These are phyloP conservation scores for Alternaria sp. DNA, from an alignment of 2,329 filamentous ascomycete species.

Conservation along the genomic window DNA sequence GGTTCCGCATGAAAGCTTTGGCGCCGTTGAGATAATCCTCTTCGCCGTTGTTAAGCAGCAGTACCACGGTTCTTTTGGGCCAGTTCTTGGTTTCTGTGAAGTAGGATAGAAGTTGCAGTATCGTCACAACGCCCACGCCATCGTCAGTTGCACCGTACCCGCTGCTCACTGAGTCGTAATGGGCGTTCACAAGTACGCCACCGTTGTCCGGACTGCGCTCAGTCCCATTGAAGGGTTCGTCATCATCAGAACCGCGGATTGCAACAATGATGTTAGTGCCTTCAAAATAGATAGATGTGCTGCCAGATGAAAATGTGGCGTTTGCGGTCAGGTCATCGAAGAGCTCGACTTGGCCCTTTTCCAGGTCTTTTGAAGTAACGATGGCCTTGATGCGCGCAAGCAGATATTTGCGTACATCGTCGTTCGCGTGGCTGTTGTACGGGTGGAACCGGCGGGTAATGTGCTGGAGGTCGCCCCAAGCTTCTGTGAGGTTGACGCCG, in stretches of 20 bases:
- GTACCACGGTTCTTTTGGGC: conserved; percentile 80
- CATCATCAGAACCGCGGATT: conserved; percentile 78
- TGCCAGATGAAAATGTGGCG: conserved; percentile 68
- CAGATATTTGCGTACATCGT: conserved; percentile 78
- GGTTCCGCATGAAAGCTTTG: conserved; percentile 81
- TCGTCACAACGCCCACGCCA: conserved; percentile 84
- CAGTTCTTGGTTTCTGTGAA: conserved; percentile 73
- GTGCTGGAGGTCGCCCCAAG: conserved; percentile 81
- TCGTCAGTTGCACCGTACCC: conserved; percentile 94
- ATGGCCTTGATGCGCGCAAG: conserved; percentile 74
- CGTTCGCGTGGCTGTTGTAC: conserved; percentile 85
- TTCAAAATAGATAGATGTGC: conserved; percentile 78
- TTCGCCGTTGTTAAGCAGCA: conserved; percentile 93
- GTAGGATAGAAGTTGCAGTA: conserved; percentile 85
- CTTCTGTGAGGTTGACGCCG: conserved; percentile 81
- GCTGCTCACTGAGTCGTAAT: conserved; percentile 92
- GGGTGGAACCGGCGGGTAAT: conserved; percentile 82
- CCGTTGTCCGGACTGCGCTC: conserved; percentile 61
- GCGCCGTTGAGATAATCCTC: conserved; percentile 92
- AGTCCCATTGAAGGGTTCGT: conserved; percentile 73
- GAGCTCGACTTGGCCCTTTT: conserved; percentile 61
- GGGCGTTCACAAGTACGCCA: conserved; percentile 90
- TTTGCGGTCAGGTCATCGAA: conserved; percentile 84
- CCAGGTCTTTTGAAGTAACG: conserved; percentile 62
- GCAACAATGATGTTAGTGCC: conserved; percentile 92